Conservation (phyloP, 768 basidiomycete species). For the Mycena haematopus region DNA sequence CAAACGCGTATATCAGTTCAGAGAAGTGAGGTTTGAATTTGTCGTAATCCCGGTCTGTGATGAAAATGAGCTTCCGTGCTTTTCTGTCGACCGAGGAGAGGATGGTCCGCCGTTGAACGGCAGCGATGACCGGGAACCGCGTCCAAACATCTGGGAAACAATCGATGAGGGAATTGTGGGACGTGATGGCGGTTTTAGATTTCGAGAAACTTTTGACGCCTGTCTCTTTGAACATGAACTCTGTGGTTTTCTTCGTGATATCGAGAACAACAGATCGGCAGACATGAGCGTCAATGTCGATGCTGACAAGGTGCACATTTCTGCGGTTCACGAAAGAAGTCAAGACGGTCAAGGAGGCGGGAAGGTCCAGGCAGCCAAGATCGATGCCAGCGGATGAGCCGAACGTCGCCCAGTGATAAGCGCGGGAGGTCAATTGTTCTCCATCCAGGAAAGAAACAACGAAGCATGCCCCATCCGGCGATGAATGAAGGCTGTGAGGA, state of each 20-base stretch:
- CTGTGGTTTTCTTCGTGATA: slow-evolving; percentile 60
- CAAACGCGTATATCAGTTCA: slow-evolving; percentile 52
- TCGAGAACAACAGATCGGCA: slow-evolving; percentile 54
- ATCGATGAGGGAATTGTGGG: slow-evolving; percentile 58
- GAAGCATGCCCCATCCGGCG: slow-evolving; percentile 63
- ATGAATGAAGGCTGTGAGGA: slow-evolving; percentile 48
- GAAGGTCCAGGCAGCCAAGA: slow-evolving; percentile 38
- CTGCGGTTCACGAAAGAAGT: slow-evolving; percentile 53
- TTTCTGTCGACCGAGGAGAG: slow-evolving; percentile 40
- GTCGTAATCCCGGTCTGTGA: slow-evolving; percentile 42
- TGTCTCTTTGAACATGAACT: slow-evolving; percentile 59
- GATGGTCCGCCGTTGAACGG: slow-evolving; percentile 53
- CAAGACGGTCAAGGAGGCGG: slow-evolving; percentile 28
- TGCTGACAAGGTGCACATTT: slow-evolving; percentile 47
- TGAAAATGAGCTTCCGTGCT: slow-evolving; percentile 47
- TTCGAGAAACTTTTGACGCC: slow-evolving; percentile 32
- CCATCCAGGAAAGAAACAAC: slow-evolving; percentile 39
- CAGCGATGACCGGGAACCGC: slow-evolving; percentile 62
- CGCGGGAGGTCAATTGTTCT: slow-evolving; percentile 35
- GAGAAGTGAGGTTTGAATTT: slow-evolving; percentile 49
- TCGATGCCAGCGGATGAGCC: slow-evolving; percentile 54
- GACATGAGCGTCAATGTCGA: slow-evolving; percentile 35
- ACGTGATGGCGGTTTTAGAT: slow-evolving; percentile 29
- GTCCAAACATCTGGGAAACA: slow-evolving; percentile 65
- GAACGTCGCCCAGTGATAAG: slow-evolving; percentile 64